Conservation (phyloP, 768 basidiomycete genomes). For the Serendipita sp. region DNA sequence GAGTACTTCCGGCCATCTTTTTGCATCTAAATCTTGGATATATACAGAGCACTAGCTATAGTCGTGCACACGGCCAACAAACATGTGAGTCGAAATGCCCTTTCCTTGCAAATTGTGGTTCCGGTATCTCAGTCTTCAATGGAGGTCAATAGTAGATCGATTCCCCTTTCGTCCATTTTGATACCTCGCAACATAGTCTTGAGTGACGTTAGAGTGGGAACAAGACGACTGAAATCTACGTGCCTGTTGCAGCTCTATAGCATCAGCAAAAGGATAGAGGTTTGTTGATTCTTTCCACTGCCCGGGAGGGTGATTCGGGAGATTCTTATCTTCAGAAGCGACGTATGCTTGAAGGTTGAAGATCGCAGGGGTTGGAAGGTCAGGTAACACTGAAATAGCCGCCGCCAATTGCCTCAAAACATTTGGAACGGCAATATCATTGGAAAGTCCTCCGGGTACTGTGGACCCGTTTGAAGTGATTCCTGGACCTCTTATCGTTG, state of each 20-base stretch:
- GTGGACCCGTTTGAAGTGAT: neutral
- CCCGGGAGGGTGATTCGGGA: neutral
- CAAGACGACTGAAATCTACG: neutral
- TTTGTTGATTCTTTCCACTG: neutral
- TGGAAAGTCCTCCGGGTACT: neutral
- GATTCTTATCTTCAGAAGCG: neutral
- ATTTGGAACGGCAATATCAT: slow-evolving; percentile 5
- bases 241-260: neutral
- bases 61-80: neutral
- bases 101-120: neutral
- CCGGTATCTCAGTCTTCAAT: neutral
- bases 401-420: neutral
- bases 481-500: neutral
- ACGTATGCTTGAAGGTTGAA: slow-evolving; percentile 5
- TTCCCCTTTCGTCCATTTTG: neutral
- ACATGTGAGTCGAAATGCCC: neutral
- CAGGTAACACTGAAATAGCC: neutral
- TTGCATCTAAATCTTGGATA: too few relatives aligned
- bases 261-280: neutral
- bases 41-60: too few relatives aligned
- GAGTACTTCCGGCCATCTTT: too few relatives aligned
- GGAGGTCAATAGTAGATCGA: neutral
- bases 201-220: neutral
- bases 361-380: neutral
- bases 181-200: slow-evolving; percentile 1